phyloP scores from a whole-genome alignment of 106 monocot species.

The Phalaenopsis aphrodite region DNA sequence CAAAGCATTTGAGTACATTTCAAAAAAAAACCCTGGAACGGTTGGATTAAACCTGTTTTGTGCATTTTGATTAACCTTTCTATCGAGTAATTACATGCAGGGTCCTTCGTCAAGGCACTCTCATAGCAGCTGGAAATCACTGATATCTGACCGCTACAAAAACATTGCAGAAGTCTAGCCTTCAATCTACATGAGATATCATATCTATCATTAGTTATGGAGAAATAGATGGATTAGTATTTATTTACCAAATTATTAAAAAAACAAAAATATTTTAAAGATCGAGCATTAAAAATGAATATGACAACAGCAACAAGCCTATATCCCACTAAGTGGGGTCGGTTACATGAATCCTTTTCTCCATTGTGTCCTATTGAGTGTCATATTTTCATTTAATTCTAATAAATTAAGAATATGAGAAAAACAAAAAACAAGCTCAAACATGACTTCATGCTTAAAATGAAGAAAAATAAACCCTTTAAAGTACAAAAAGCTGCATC shows the following conservation, averaged over 20 bases:
- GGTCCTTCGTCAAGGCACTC: conserved; percentile 47
- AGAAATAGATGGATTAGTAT: neutral
- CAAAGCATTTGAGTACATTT: neutral
- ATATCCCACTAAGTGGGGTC: too few species aligned
- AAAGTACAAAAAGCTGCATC: conserved; percentile 4
- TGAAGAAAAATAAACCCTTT: neutral
- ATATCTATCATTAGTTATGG: neutral
- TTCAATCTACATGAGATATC: conserved; percentile 34
- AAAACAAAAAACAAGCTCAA: neutral
- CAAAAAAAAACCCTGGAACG: neutral
- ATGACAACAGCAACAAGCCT: too few species aligned
- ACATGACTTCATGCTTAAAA: neutral
- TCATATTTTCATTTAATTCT: too few species aligned
- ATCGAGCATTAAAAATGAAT: too few species aligned
- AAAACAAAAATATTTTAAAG: neutral
- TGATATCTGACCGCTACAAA: conserved; percentile 21
- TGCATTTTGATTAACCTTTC: conserved; percentile 64
- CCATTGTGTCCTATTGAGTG: too few species aligned
- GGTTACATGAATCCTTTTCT: too few species aligned
- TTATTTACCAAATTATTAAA: neutral
- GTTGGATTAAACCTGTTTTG: conserved; percentile 30
- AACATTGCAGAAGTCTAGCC: conserved; percentile 53
- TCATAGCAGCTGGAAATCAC: conserved; percentile 51
- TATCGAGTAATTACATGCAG: conserved; percentile 43
- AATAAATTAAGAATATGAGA: neutral